A percentile compares a stretch with the other conserved stretches of the same genome.
Evolutionary conservation across 257 asterid species (phyloP).

Genomic region (Paulownia fortunei): DNA sequence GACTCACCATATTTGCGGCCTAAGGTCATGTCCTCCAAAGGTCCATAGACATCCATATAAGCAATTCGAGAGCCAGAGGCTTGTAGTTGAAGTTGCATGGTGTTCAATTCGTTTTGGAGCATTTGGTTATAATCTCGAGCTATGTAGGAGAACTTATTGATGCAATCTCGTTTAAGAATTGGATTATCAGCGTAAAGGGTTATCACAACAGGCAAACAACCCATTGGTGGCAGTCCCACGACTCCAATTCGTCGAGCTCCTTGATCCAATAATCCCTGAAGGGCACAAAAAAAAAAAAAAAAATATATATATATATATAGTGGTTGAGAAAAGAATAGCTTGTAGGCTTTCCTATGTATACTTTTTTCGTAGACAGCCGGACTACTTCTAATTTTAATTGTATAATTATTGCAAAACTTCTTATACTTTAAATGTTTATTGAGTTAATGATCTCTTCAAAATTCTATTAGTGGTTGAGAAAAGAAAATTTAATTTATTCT

Average conservation of each 20-base stretch:
- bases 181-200: slow-evolving; percentile 44
- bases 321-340: too few relatives aligned
- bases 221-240: slow-evolving; percentile 77
- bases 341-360: too few relatives aligned
- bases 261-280: slow-evolving; percentile 53
- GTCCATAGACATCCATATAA: slow-evolving; percentile 51
- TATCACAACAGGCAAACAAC: slow-evolving; percentile 74
- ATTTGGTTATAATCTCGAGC: slow-evolving; percentile 57
- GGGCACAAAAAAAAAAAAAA: neutral
- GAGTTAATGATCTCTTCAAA: too few relatives aligned
- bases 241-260: slow-evolving; percentile 81
- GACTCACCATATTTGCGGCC: slow-evolving; percentile 53
- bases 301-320: too few relatives aligned
- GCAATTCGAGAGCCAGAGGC: slow-evolving; percentile 44
- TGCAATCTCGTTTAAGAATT: slow-evolving; percentile 47
- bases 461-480: too few relatives aligned
- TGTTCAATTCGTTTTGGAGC: slow-evolving; percentile 47
- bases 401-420: too few relatives aligned
- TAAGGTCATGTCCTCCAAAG: slow-evolving; percentile 51
- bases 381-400: too few relatives aligned
- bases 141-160: slow-evolving; percentile 37
- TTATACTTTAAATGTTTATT: too few relatives aligned
- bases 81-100: slow-evolving; percentile 22
- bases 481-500: too few relatives aligned
- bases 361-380: too few relatives aligned